A percentile compares a stretch with the other conserved stretches of the same genome.
phyloP scores from a whole-genome alignment of 2,329 filamentous ascomycete genomes.

The Aspergillus fischeri region DNA sequence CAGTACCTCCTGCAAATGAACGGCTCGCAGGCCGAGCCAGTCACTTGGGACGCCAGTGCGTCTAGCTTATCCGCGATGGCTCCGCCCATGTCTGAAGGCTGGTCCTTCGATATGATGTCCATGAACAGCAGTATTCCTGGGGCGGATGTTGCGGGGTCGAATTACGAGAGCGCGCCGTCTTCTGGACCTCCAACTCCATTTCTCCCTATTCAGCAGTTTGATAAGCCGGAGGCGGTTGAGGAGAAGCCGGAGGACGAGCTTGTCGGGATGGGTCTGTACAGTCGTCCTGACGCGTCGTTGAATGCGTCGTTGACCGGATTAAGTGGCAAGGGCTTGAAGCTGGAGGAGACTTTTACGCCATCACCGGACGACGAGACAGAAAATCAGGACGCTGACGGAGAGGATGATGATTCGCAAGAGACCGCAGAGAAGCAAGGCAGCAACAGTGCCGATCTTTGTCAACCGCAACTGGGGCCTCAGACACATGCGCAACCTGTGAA shows the following conservation, averaged over 20 bases:
- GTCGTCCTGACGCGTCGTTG: constrained; percentile 59
- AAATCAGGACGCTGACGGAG: constrained; percentile 57
- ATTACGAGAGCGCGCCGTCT: constrained; percentile 33
- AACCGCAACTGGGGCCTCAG: constrained; percentile 10
- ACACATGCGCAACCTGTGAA: constrained; percentile 19
- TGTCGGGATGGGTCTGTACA: constrained; percentile 79
- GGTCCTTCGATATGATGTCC: constrained; percentile 31
- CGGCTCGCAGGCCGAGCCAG: constrained; percentile 23
- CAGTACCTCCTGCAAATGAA: constrained; percentile 20
- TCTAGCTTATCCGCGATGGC: constrained; percentile 17
- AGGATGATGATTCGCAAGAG: constrained; percentile 38
- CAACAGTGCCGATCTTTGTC: constrained; percentile 4
- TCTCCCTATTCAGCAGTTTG: constrained; percentile 34
- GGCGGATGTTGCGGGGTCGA: constrained; percentile 26
- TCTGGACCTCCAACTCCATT: constrained; percentile 37
- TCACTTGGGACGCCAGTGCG: constrained; percentile 22
- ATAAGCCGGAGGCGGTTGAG: constrained; percentile 40
- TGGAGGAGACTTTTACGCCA: constrained; percentile 73
- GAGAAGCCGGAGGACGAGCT: constrained; percentile 65
- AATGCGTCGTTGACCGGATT: constrained; percentile 57
- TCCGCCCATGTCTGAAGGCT: constrained; percentile 26
- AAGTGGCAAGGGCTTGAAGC: constrained; percentile 68
- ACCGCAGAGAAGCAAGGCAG: constrained; percentile 7
- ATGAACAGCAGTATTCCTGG: constrained; percentile 30
- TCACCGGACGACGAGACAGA: constrained; percentile 55